Conservation (phyloP, 768 basidiomycete species). For the Favolaschia claudopus region DNA sequence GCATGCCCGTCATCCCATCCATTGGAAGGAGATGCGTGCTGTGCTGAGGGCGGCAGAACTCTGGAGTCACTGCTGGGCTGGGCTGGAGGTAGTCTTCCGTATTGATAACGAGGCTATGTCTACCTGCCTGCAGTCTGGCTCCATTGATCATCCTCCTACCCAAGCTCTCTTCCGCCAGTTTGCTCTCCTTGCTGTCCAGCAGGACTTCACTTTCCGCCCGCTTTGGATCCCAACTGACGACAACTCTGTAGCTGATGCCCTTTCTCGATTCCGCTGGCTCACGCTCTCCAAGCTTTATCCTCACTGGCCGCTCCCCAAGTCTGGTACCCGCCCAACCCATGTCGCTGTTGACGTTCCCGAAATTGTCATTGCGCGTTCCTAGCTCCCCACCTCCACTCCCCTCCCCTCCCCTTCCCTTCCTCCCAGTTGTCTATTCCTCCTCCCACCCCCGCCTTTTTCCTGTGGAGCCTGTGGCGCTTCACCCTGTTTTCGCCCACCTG, state of each 20-base stretch:
- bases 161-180: background rate
- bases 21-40: background rate
- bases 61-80: background rate
- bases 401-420: too few species aligned
- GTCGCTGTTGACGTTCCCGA: too few species aligned
- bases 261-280: background rate
- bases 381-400: too few species aligned
- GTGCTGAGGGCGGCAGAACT: background rate
- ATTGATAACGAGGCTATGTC: conserved; percentile 4
- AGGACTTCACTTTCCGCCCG: background rate
- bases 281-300: background rate
- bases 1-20: background rate
- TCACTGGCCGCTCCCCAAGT: conserved; percentile 1
- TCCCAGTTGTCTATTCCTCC: background rate
- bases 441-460: background rate
- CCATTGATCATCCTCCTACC: conserved; percentile 7
- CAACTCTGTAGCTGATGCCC: background rate
- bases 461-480: conserved; percentile 6
- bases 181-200: background rate
- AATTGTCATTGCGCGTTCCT: too few species aligned
- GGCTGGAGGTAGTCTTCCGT: background rate
- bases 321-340: background rate
- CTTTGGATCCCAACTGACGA: background rate
- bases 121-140: background rate
- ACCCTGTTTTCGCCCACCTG: background rate